These are phyloP conservation scores for Acer saccharum DNA, from an alignment of 345 rosid species.

Conservation along the genomic window DNA sequence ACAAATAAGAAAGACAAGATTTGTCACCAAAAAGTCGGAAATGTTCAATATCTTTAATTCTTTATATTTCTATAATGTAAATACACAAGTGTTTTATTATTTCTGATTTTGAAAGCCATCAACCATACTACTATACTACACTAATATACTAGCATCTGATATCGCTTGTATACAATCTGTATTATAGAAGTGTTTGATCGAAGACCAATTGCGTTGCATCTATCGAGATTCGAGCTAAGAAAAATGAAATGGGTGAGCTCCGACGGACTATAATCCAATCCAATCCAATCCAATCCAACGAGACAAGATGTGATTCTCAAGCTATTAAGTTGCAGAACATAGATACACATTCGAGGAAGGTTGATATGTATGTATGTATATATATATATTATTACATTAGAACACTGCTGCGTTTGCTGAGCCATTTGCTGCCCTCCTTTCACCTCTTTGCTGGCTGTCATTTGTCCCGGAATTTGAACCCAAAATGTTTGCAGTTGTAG, in stretches of 20 bases:
- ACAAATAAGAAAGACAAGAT: background rate
- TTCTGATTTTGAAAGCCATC: background rate
- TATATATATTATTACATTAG: conserved; percentile 22
- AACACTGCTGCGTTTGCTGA: conserved; percentile 27
- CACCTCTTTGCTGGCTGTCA: conserved; percentile 35
- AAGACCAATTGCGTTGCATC: conserved; percentile 5
- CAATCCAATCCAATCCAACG: background rate
- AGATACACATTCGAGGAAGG: background rate
- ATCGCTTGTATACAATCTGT: conserved; percentile 5
- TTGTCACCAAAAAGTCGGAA: background rate
- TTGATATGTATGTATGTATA: background rate
- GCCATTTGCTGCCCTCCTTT: conserved; percentile 39
- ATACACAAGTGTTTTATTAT: background rate
- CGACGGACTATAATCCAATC: background rate
- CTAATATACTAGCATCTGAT: background rate
- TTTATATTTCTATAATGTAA: background rate
- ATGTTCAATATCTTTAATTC: background rate
- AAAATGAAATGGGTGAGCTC: conserved; percentile 5
- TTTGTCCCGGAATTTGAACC: conserved; percentile 36
- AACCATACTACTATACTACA: too few relatives aligned
- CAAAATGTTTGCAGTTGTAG: conserved; percentile 39
- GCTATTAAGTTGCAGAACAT: conserved; percentile 17
- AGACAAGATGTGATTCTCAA: conserved; percentile 14
- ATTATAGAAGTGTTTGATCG: background rate
- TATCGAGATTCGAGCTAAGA: background rate